Conservation (phyloP, 177 flowering plant species). For the Vitis hybrid region DNA sequence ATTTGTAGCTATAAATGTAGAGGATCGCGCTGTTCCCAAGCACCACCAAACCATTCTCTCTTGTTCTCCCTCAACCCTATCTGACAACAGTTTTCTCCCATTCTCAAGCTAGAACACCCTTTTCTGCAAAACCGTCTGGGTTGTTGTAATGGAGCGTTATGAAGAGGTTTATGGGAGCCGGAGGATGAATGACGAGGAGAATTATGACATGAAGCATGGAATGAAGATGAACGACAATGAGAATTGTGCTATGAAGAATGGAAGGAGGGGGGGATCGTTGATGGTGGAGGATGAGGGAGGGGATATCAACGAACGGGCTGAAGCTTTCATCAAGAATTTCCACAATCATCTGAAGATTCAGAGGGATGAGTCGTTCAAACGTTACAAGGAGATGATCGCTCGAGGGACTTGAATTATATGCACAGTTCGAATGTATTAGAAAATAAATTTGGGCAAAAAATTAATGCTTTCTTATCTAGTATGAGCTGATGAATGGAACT, state of each 20-base stretch:
- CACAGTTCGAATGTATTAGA: no score
- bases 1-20: constrained; percentile 4
- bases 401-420: constrained; percentile 19
- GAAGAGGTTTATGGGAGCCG: neutral
- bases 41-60: neutral
- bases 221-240: neutral
- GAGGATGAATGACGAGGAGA: constrained; percentile 1
- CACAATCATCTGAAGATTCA: constrained; percentile 39
- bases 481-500: no score
- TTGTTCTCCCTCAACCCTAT: neutral
- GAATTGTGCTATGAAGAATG: neutral
- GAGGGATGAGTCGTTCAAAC: constrained; percentile 33
- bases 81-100: no score
- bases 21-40: neutral
- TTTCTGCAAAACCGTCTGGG: no score
- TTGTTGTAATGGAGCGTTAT: neutral
- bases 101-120: no score
- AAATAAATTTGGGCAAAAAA: no score
- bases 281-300: constrained; percentile 15
- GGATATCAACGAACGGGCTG: constrained; percentile 34
- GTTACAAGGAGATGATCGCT: constrained; percentile 32
- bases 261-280: neutral
- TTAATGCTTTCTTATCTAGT: no score
- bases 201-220: neutral
- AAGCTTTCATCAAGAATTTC: constrained; percentile 49